phyloP scores from a whole-genome alignment of 2,329 filamentous ascomycete species.

The Escovopsis sp. region DNA sequence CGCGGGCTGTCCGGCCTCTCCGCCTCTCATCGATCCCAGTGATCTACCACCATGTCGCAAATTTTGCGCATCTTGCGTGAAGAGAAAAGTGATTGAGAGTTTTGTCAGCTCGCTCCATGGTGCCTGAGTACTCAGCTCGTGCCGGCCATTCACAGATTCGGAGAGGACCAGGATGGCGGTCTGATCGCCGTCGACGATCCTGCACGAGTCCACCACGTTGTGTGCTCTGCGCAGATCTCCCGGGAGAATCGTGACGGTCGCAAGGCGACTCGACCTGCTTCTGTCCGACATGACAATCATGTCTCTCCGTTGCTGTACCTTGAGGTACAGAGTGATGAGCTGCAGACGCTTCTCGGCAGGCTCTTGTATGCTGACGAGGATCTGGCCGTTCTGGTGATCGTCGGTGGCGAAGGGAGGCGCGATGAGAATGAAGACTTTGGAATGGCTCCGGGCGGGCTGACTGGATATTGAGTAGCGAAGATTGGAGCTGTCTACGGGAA shows the following conservation, averaged over 20 bases:
- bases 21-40: conserved; percentile 20
- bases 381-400: conserved; percentile 35
- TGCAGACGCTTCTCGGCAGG: conserved; percentile 51
- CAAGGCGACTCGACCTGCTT: conserved; percentile 2
- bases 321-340: conserved; percentile 47
- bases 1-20: conserved; percentile 34
- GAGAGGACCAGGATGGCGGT: conserved; percentile 58
- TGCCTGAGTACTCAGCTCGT: conserved; percentile 57
- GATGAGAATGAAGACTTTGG: conserved; percentile 52
- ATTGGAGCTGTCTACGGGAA: conserved; percentile 46
- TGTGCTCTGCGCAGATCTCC: conserved; percentile 44
- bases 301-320: conserved; percentile 23
- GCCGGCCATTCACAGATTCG: conserved; percentile 45
- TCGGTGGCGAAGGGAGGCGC: conserved; percentile 42
- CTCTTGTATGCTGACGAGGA: conserved; percentile 58
- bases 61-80: conserved; percentile 43
- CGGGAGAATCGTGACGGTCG: conserved; percentile 16
- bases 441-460: conserved; percentile 37
- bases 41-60: conserved; percentile 40
- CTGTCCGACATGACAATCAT: conserved; percentile 9
- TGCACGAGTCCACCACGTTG: conserved; percentile 59
- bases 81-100: conserved; percentile 46
- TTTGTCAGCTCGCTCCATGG: conserved; percentile 61
- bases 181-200: conserved; percentile 49
- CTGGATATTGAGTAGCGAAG: conserved; percentile 44